These are phyloP conservation scores for Pythium dissimile DNA, from an alignment of 352 stramenopile genomes.

Conservation along the genomic window DNA sequence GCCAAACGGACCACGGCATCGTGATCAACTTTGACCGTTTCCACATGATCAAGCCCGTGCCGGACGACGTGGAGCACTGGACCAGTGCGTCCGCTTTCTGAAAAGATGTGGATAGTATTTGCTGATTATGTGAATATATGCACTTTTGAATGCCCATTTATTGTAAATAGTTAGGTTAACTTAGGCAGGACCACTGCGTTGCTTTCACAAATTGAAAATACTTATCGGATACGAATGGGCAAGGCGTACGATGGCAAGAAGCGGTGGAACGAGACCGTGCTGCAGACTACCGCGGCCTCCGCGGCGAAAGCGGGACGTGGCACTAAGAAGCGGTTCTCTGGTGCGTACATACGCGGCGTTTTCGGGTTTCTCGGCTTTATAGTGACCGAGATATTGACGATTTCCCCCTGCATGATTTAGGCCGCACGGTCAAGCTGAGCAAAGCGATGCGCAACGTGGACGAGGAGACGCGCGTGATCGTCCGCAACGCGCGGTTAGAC, in stretches of 20 bases:
- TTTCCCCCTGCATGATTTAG: slow-evolving; percentile 21
- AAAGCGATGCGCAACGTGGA: slow-evolving; percentile 82
- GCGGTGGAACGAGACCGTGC: slow-evolving; percentile 81
- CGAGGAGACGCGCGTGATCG: slow-evolving; percentile 75
- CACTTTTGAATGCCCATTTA: neutral
- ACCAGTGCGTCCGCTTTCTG: slow-evolving; percentile 18
- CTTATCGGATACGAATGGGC: slow-evolving; percentile 38
- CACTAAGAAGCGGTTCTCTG: slow-evolving; percentile 57
- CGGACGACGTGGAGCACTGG: slow-evolving; percentile 38
- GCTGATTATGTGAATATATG: neutral
- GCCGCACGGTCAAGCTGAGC: slow-evolving; percentile 71
- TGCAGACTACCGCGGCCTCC: slow-evolving; percentile 34
- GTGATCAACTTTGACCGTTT: slow-evolving; percentile 85
- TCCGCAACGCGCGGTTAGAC: slow-evolving; percentile 83
- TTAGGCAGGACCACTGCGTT: neutral
- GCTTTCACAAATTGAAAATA: neutral
- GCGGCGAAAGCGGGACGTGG: slow-evolving; percentile 5
- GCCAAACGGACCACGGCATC: slow-evolving; percentile 44
- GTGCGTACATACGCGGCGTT: slow-evolving; percentile 22
- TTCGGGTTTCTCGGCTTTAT: neutral
- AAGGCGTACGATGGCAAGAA: slow-evolving; percentile 81
- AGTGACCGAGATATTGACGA: slow-evolving; percentile 1
- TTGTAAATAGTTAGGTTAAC: slow-evolving; percentile 3
- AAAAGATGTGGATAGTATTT: neutral
- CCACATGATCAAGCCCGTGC: slow-evolving; percentile 63